Conservation (phyloP, 2,329 filamentous ascomycete species). For the Claviceps sp. region DNA sequence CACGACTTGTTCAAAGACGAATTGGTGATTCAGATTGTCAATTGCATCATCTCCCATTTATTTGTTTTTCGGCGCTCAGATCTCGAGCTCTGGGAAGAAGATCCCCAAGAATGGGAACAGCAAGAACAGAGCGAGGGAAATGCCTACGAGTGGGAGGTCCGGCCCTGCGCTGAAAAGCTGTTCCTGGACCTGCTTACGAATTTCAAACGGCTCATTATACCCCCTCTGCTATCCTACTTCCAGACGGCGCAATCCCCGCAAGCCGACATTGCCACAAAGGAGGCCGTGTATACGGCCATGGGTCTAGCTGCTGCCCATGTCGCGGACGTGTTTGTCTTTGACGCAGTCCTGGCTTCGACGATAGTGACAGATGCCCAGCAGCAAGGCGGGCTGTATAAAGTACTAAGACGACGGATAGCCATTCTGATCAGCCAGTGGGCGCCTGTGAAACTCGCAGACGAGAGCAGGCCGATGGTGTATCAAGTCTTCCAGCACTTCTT, state of each 20-base stretch:
- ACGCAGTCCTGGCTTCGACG: slow-evolving; percentile 60
- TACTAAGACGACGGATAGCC: slow-evolving; percentile 75
- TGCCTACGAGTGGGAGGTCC: slow-evolving; percentile 83
- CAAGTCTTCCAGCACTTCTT: slow-evolving; percentile 82
- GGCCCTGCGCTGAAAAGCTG: slow-evolving; percentile 84
- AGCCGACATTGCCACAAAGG: slow-evolving; percentile 67
- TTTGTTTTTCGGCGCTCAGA: slow-evolving; percentile 80
- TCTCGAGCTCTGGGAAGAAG: slow-evolving; percentile 83
- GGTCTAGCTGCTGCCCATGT: slow-evolving; percentile 72
- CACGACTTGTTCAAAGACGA: slow-evolving; percentile 60
- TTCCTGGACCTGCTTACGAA: slow-evolving; percentile 85
- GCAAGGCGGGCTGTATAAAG: slow-evolving; percentile 50
- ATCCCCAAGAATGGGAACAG: slow-evolving; percentile 91
- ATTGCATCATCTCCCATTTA: slow-evolving; percentile 72
- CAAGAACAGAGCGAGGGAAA: slow-evolving; percentile 74
- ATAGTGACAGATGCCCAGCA: slow-evolving; percentile 67
- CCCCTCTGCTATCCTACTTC: slow-evolving; percentile 74
- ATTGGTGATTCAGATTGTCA: slow-evolving; percentile 70
- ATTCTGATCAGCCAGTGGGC: slow-evolving; percentile 89
- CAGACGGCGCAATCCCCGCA: slow-evolving; percentile 55
- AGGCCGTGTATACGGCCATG: slow-evolving; percentile 89
- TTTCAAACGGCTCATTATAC: slow-evolving; percentile 69
- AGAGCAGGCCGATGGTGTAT: slow-evolving; percentile 63
- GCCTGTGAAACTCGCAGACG: slow-evolving; percentile 56
- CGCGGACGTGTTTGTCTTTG: slow-evolving; percentile 65